phyloP scores from a whole-genome alignment of 176 grass and related monocot species.

The Oryza longistaminata region DNA sequence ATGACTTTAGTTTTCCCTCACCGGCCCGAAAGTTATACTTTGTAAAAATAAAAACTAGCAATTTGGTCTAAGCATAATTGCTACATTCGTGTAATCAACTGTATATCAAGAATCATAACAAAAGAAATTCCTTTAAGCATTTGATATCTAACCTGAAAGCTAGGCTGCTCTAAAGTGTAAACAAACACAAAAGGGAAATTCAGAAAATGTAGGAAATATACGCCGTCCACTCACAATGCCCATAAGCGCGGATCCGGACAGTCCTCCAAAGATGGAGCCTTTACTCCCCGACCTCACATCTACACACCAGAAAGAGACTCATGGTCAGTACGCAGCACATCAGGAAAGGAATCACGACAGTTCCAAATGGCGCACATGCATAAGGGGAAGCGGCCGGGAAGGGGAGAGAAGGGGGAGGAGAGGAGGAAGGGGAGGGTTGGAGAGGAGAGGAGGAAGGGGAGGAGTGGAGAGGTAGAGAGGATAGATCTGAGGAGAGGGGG shows the following conservation, averaged over 20 bases:
- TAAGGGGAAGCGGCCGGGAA: too few relatives aligned
- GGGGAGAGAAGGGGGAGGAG: too few relatives aligned
- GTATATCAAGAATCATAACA: neutral
- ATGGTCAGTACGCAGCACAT: conserved; percentile 18
- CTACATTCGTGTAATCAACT: neutral
- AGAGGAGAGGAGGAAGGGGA: too few relatives aligned
- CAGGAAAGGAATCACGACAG: conserved; percentile 8
- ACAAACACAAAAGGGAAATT: conserved; percentile 7
- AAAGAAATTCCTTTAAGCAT: neutral
- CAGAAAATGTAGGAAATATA: neutral
- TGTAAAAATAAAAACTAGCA: neutral
- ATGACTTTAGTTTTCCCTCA: too few relatives aligned
- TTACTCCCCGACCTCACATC: conserved; percentile 85
- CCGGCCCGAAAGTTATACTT: too few relatives aligned
- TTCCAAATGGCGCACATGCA: conserved; percentile 52
- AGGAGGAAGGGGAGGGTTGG: too few relatives aligned
- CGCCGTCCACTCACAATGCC: conserved; percentile 53
- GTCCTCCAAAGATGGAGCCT: conserved; percentile 78
- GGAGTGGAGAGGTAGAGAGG: too few relatives aligned
- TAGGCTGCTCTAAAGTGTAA: neutral
- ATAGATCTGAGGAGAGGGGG: too few relatives aligned
- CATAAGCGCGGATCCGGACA: conserved; percentile 85
- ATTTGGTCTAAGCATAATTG: conserved; percentile 1
- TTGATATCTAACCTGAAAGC: conserved; percentile 8
- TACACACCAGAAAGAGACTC: conserved; percentile 29